phyloP scores from a whole-genome alignment of 805 yeast species.

The Hanseniaspora mollemarum region DNA sequence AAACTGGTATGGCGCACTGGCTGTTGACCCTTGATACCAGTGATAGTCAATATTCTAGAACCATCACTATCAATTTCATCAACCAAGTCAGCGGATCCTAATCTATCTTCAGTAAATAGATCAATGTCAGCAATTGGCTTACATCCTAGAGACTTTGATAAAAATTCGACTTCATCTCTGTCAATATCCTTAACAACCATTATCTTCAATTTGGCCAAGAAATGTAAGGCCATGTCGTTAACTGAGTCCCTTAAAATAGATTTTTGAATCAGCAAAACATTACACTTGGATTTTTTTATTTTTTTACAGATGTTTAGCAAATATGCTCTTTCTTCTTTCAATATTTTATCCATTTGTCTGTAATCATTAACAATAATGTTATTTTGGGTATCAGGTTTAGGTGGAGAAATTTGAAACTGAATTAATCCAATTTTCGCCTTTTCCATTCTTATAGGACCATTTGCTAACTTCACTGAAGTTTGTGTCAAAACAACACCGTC shows the following conservation, averaged over 20 bases:
- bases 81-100: conserved; percentile 82
- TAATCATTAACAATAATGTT: conserved; percentile 95
- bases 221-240: conserved; percentile 87
- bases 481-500: conserved; percentile 93
- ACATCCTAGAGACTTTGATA: conserved; percentile 72
- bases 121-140: conserved; percentile 94
- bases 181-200: conserved; percentile 92
- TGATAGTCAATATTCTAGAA: conserved; percentile 75
- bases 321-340: conserved; percentile 95
- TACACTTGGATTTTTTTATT: conserved; percentile 93
- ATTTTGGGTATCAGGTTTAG: conserved; percentile 95
- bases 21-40: conserved; percentile 49
- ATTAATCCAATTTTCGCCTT: conserved; percentile 82
- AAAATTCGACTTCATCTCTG: conserved; percentile 90
- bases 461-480: conserved; percentile 76
- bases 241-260: conserved; percentile 92
- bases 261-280: conserved; percentile 78
- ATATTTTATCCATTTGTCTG: conserved; percentile 97
- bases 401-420: conserved; percentile 93
- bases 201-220: conserved; percentile 81
- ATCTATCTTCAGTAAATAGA: conserved; percentile 80
- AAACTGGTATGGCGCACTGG: conserved; percentile 28
- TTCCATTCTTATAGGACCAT: conserved; percentile 90
- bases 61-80: conserved; percentile 88
- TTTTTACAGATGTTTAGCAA: conserved; percentile 88